Conservation (phyloP, 805 yeast genomes). For the Wickerhamiella vanderwaltii region DNA sequence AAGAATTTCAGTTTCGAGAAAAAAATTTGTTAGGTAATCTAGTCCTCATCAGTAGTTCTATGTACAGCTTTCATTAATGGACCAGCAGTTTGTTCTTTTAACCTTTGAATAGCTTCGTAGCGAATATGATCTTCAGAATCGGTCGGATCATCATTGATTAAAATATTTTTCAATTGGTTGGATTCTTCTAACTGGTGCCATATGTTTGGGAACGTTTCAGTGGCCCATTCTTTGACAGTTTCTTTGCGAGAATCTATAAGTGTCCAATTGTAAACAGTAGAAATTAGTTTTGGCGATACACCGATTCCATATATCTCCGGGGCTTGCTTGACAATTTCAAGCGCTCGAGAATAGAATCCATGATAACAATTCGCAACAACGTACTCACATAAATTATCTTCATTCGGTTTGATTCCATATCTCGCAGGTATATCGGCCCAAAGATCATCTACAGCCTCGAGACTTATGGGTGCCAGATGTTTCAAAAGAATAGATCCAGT, state of each 20-base stretch:
- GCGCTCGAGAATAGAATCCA: conserved; percentile 47
- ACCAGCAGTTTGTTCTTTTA: conserved; percentile 15
- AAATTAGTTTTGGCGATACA: conserved; percentile 22
- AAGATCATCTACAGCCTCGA: conserved; percentile 45
- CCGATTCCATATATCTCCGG: conserved; percentile 26
- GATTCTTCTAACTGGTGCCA: conserved; percentile 31
- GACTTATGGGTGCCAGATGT: conserved; percentile 41
- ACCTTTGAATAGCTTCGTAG: conserved; percentile 18
- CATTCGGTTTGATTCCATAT: conserved; percentile 41
- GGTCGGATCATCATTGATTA: conserved; percentile 22
- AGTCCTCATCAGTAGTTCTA: conserved; percentile 8
- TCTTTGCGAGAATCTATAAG: conserved; percentile 29
- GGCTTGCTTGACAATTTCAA: conserved; percentile 37
- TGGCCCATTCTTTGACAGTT: conserved; percentile 33
- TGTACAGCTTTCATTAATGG: conserved; percentile 7
- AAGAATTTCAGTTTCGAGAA: no score
- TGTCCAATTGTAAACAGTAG: conserved; percentile 34
- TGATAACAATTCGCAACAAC: conserved; percentile 60
- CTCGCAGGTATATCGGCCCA: conserved; percentile 46
- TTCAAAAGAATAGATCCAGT: conserved; percentile 57
- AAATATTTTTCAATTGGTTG: conserved; percentile 24
- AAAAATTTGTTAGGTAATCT: no score
- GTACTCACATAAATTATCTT: conserved; percentile 44
- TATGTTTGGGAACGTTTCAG: conserved; percentile 24
- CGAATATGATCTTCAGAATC: conserved; percentile 25